Base-by-base conservation (phyloP, 805 yeast genomes). In the Hanseniaspora guilliermondii region DNA sequence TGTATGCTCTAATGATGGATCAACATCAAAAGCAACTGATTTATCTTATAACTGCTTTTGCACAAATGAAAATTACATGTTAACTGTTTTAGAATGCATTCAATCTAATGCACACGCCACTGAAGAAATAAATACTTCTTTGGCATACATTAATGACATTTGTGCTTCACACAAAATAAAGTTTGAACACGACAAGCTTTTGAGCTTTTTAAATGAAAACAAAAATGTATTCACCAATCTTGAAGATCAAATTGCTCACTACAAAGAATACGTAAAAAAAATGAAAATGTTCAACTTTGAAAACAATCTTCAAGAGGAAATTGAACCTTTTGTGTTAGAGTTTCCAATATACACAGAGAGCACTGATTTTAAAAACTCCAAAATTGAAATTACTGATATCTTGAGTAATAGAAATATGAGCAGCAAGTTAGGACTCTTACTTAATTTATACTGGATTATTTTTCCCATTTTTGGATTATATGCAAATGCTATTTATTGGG, bases 21-120 rank as follows among this genome's bases (percentile, higher is more conserved):
- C 24, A 7, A 5, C 8, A 5, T 37, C 42, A n/a, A 25, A 5
- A 33, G 50, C 59, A 21, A 65, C 65, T 1, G 74, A 70, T 56
- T 56, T 70, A 22, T 65, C 67, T 17, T 68, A 65, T 53, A 60
- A 59, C 19, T 69, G 73, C 47, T 63, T 73, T 11, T 71, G 75
- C 49, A 52, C 59, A 12, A 62, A 68, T 58, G 61, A 62, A 1
- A 58, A 67, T 6, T 71, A 68, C 55, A 49, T 71, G 39, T 71
- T 71, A 5, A 68, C 74, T 0, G 65, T 69, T 2, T 57, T 70
- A 14, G 54, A 63, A 24, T 71, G 75, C 56, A 64, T 70, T 30
- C 71, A 69, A 35, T 57, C 59, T 6, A 58, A 60, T 56, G 57
- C 71, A 30, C 41, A 46, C 12, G 65, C 65, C 56, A 62, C 63